Evolutionary conservation across 768 basidiomycete species (phyloP), one percentile per base, ranked within the genome.

Genomic region (Termitomyces titanicus): DNA sequence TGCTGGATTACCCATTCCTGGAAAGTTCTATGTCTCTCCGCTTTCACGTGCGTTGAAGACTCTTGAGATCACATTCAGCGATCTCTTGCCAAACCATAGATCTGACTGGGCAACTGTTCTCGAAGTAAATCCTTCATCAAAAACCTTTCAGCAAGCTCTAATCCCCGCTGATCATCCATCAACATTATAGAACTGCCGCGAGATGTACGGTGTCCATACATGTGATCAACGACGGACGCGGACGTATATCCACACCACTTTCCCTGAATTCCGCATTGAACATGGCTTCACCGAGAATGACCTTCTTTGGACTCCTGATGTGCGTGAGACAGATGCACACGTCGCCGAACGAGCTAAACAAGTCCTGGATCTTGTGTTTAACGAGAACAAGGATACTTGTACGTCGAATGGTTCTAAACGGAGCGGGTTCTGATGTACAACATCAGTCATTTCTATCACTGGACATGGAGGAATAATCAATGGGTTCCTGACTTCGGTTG

Each of bases 151-250:
- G 29, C 12, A 10, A 20, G 10, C 7, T 17, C 20, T 18, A 3
- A 33, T 11, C 9, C 5, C 18, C 11, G 18, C 29, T 47, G 15
- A n/a, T 44, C 17, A 9, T 34, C 27, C 6, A 18, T 37, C 3
- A 25, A 25, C 25, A 6, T 15, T 12, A 18, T 54, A 91, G 89
- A 78, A 85, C 56, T 79, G 82, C 46, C 80, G 88, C 29, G 89
- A 92, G 66, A 76, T 76, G 56, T 79, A 81, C 55, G 82, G 88
- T 0, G 76, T 80, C 1, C 87, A 89, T 55, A 89, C 88, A 0
- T 89, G 87, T 62, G 89, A 92, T 66, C 78, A 79, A 58, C 79
- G 89, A 13, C 72, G 74, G 18, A 72, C 75, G 2, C 72, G 69
- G 31, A 73, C 79, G 0, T 74, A 79, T 51, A 84, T 91, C 56